Evolutionary conservation across 306 rosid genomes (phyloP), one percentile per base, ranked within the genome.

Genomic region (Acacia melanoxylon): DNA sequence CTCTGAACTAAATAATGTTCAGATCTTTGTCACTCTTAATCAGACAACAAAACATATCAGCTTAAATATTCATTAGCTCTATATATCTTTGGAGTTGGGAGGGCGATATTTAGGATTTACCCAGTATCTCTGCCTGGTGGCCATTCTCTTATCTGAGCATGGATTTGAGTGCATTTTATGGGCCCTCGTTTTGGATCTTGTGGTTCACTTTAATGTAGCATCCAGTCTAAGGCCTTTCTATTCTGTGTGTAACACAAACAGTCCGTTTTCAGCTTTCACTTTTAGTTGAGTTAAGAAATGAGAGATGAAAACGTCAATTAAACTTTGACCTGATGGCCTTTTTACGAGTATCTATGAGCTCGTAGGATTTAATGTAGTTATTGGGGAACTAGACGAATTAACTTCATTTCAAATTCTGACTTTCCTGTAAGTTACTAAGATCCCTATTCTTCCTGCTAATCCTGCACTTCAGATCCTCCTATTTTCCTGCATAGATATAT

Each of bases 181-280:
- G 41, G 3, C 67, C 56, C 25, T 41, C 6, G 35, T 40, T 61
- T 76, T 41, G 31, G 48, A 74, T 33, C 54, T 74, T 12, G 66
- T 33, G 31, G 31, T 33, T 2, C 6, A 19, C 74, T 40, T 24
- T 31, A 7, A 44, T 56, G 1, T 56, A 8, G 69, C 15, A 49
- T 20, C 24, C 52, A 24, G 46, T 62, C 56, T 58, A 41, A 27
- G 79, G 44, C 56, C 75, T 15, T 59, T 25, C 54, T 69, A 54
- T 73, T 78, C 17, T 59, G 48, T 19, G 66, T 74, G 70, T 61
- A 27, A 84, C 74, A 15, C 81, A 48, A 27, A 69, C 33, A 59
- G 37, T 33, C 69, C 13, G 59, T 68, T 68, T 75, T 52, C 27
- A 51, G 77, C 8, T 42, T 73, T 29, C 68, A 65, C 13, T 79